Conservation (phyloP, 2,329 filamentous ascomycete species). For the Zasmidium citrigriseum region DNA sequence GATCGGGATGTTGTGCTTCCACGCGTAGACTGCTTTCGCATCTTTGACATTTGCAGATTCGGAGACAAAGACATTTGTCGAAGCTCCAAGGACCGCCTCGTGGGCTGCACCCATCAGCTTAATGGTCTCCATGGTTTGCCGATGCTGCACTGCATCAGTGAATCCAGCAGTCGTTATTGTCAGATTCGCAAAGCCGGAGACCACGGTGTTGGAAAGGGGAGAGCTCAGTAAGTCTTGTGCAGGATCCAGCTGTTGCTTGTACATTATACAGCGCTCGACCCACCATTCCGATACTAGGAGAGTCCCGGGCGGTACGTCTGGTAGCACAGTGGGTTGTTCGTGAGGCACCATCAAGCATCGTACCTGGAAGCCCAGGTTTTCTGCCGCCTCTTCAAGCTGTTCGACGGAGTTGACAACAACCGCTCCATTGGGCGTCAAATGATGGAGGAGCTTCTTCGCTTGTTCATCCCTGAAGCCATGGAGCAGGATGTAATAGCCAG, state of each 20-base stretch:
- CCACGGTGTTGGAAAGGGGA: conserved; percentile 61
- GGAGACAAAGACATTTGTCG: conserved; percentile 75
- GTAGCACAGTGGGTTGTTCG: conserved; percentile 24
- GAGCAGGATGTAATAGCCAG: conserved; percentile 30
- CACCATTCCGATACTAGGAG: conserved; percentile 82
- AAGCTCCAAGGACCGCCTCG: conserved; percentile 71
- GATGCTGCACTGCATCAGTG: conserved; percentile 57
- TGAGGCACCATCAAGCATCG: conserved; percentile 37
- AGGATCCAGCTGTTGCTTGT: conserved; percentile 70
- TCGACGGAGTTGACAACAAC: conserved; percentile 23
- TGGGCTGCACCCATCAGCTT: conserved; percentile 73
- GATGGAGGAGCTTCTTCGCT: conserved; percentile 20
- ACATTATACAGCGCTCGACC: conserved; percentile 83
- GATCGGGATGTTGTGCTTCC: conserved; percentile 75
- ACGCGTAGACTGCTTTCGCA: conserved; percentile 78
- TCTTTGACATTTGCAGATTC: conserved; percentile 49
- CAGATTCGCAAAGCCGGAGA: conserved; percentile 65
- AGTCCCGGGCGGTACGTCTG: conserved; percentile 29
- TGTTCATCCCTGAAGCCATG: conserved; percentile 29
- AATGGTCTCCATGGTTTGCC: conserved; percentile 79
- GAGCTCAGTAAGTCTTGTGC: conserved; percentile 70
- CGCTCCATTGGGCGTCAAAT: conserved; percentile 34
- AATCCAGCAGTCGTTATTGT: conserved; percentile 50
- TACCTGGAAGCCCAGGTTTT: conserved; percentile 15
- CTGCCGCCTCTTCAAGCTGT: conserved; percentile 25